Conservation (phyloP, 495 filamentous ascomycete genomes). For the Aspergillus cristatus region DNA sequence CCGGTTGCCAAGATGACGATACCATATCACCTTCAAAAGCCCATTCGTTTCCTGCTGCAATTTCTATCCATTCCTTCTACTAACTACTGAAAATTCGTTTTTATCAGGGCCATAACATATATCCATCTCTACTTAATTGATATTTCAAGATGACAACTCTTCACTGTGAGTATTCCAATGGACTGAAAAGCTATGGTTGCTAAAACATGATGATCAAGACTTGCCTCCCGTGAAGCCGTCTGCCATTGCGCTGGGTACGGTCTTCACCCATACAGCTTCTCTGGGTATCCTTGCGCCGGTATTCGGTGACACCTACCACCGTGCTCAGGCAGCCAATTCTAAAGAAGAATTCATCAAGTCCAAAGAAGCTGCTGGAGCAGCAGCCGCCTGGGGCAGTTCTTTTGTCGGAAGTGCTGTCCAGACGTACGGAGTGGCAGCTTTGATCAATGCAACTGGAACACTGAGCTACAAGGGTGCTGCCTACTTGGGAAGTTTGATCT, state of each 20-base stretch:
- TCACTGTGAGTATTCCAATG: slow-evolving; percentile 44
- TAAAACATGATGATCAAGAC: slow-evolving; percentile 42
- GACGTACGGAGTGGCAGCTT: slow-evolving; percentile 87
- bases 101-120: no score
- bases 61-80: not conserved
- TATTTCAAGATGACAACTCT: slow-evolving; percentile 51
- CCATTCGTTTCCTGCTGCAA: not conserved
- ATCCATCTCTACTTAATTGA: no score
- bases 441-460: slow-evolving; percentile 92
- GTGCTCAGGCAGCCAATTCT: slow-evolving; percentile 80
- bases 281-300: slow-evolving; percentile 77
- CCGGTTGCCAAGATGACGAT: not conserved
- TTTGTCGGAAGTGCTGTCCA: slow-evolving; percentile 82
- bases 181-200: not conserved
- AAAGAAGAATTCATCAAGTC: slow-evolving; percentile 95
- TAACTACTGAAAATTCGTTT: no score
- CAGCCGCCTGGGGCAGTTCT: slow-evolving; percentile 82
- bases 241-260: slow-evolving; percentile 88
- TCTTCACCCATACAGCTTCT: slow-evolving; percentile 84
- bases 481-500: slow-evolving; percentile 84
- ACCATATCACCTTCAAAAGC: no score
- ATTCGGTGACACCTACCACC: slow-evolving; percentile 93
- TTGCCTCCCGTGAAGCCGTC: slow-evolving; percentile 96
- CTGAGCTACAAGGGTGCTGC: slow-evolving; percentile 94
- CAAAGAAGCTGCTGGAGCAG: slow-evolving; percentile 81